Evolutionary conservation across 2,329 filamentous ascomycete genomes (phyloP).

Genomic region (Fusarium nurragi): DNA sequence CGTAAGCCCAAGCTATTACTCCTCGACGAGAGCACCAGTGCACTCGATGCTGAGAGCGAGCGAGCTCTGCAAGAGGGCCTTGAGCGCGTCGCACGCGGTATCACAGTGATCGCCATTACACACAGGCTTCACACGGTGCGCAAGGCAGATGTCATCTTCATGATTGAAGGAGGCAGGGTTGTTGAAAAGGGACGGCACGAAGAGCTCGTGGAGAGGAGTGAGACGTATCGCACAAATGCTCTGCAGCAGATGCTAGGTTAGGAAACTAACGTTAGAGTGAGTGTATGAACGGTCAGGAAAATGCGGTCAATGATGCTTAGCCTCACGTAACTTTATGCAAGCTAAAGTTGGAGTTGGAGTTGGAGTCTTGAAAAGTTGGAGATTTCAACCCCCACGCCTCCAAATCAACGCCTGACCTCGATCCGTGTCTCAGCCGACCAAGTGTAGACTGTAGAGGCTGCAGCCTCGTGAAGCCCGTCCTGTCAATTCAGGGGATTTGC

Average conservation of each 20-base stretch:
- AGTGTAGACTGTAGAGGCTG: conserved; percentile 20
- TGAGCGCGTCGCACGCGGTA: conserved; percentile 63
- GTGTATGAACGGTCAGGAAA: too few relatives aligned
- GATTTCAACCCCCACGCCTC: conserved; percentile 13
- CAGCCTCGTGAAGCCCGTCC: conserved; percentile 17
- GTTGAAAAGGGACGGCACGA: conserved; percentile 63
- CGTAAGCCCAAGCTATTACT: conserved; percentile 77
- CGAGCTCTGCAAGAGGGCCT: conserved; percentile 72
- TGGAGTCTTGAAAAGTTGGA: not conserved
- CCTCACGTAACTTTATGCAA: not conserved
- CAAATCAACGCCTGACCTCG: conserved; percentile 20
- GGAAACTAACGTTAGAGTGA: conserved; percentile 17
- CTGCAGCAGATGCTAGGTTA: conserved; percentile 60
- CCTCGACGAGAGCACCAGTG: conserved; percentile 83
- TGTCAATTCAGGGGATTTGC: conserved; percentile 39
- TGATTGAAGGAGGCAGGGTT: conserved; percentile 63
- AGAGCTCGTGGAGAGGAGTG: conserved; percentile 62
- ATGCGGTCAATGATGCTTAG: not conserved
- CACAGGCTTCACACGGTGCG: conserved; percentile 66
- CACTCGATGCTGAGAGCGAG: conserved; percentile 77
- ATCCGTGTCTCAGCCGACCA: conserved; percentile 27
- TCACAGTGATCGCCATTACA: conserved; percentile 68
- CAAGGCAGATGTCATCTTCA: conserved; percentile 66
- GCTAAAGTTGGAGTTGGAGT: not conserved
- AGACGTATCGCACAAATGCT: conserved; percentile 62